Conservation (phyloP, 768 basidiomycete species). For the Leucosporidium yakuticum region DNA sequence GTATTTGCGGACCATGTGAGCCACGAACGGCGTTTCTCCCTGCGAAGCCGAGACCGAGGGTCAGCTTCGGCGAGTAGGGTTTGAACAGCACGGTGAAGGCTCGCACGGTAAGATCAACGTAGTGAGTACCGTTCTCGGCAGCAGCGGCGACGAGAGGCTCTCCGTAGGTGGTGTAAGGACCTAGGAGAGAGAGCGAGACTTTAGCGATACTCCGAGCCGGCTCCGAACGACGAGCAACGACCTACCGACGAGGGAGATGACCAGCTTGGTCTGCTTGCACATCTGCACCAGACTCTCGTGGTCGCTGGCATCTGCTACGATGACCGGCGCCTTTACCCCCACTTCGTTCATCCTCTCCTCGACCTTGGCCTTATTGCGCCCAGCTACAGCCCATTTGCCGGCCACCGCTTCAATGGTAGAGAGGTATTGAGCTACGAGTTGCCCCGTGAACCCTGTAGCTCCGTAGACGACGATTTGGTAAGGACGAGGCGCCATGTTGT, state of each 20-base stretch:
- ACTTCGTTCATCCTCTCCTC: slow-evolving; percentile 52
- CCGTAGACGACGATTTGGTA: slow-evolving; percentile 63
- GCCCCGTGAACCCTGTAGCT: slow-evolving; percentile 58
- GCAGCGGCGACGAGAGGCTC: slow-evolving; percentile 76
- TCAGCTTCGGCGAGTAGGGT: background rate
- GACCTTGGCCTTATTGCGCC: slow-evolving; percentile 61
- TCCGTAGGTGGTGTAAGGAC: slow-evolving; percentile 67
- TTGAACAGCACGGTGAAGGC: slow-evolving; percentile 35
- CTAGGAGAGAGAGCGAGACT: slow-evolving; percentile 48
- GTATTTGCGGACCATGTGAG: slow-evolving; percentile 56
- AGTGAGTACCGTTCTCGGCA: slow-evolving; percentile 66
- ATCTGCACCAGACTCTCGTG: slow-evolving; percentile 52
- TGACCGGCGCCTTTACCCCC: slow-evolving; percentile 46
- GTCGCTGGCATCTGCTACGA: slow-evolving; percentile 57
- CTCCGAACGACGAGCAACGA: background rate
- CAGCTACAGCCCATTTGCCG: slow-evolving; percentile 66
- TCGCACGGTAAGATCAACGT: slow-evolving; percentile 64
- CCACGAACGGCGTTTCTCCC: slow-evolving; percentile 63
- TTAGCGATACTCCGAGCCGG: background rate
- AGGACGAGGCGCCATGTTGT: slow-evolving; percentile 4
- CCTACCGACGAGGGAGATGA: slow-evolving; percentile 52
- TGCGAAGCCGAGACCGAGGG: background rate
- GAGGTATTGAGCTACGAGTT: slow-evolving; percentile 64
- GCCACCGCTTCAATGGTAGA: slow-evolving; percentile 54
- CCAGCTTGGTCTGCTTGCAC: slow-evolving; percentile 58